These are phyloP conservation scores for Clarireedia homoeocarpa DNA, from an alignment of 2,329 filamentous ascomycete species.

Conservation along the genomic window DNA sequence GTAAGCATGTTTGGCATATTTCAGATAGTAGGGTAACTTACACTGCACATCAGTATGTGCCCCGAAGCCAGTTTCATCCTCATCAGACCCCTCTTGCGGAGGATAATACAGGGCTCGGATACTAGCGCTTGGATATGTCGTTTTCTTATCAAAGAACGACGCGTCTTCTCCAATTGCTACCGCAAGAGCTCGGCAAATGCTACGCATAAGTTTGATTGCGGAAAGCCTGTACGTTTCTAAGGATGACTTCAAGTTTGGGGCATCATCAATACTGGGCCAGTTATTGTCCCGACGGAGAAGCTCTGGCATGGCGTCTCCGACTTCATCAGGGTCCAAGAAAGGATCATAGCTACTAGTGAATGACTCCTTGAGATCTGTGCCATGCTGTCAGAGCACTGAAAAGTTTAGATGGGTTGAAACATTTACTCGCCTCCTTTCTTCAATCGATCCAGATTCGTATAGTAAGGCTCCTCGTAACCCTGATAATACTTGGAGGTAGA, in stretches of 20 bases:
- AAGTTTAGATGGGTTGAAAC: no score
- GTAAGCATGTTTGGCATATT: background rate
- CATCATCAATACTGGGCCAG: background rate
- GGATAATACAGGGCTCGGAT: background rate
- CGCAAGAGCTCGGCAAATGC: background rate
- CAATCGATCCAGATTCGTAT: no score
- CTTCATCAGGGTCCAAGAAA: background rate
- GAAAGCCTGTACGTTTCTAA: background rate
- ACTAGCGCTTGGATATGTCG: background rate
- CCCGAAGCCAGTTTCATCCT: background rate
- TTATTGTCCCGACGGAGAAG: background rate
- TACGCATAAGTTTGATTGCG: background rate
- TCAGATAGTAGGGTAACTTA: background rate
- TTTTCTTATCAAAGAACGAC: background rate
- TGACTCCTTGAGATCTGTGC: background rate
- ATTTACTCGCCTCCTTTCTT: no score
- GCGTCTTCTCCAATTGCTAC: background rate
- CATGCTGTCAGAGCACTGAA: background rate
- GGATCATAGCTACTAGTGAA: background rate
- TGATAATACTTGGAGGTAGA: no score
- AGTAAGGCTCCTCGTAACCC: no score
- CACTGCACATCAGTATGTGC: background rate
- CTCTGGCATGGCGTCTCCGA: background rate
- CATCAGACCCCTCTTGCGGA: background rate
- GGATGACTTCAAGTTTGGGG: background rate